phyloP scores from a whole-genome alignment of 371 early-diverging fungal species.

The Saksenaea oblongispora region DNA sequence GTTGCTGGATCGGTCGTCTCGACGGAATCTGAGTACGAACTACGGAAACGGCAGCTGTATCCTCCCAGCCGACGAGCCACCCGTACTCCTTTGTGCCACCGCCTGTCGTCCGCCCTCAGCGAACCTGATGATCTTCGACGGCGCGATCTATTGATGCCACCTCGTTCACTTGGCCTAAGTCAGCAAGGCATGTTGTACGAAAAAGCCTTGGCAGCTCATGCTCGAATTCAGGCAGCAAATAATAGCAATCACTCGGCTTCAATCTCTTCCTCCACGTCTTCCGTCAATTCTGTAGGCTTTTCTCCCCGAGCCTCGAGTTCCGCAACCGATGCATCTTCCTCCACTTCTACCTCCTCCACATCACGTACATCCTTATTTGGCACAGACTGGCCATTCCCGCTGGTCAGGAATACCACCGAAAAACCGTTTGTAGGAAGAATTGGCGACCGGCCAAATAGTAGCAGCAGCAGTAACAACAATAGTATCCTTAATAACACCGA shows the following conservation, averaged over 20 bases:
- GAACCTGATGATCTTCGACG: conserved; percentile 48
- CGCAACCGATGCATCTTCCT: conserved; percentile 20
- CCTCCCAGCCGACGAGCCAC: conserved; percentile 25
- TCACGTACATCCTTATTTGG: conserved; percentile 11
- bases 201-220: conserved; percentile 43
- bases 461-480: neutral
- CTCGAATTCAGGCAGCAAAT: conserved; percentile 40
- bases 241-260: conserved; percentile 7
- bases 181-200: conserved; percentile 40
- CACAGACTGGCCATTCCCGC: conserved; percentile 44
- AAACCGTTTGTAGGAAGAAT: conserved; percentile 21
- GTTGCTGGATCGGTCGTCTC: conserved; percentile 37
- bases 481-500: conserved; percentile 1
- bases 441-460: conserved; percentile 11
- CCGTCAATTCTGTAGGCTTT: conserved; percentile 2
- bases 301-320: conserved; percentile 11
- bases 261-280: conserved; percentile 6
- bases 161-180: conserved; percentile 20
- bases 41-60: conserved; percentile 35
- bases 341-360: conserved; percentile 6
- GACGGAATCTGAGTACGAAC: conserved; percentile 42
- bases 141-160: conserved; percentile 33
- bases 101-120: conserved; percentile 37
- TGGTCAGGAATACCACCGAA: conserved; percentile 12
- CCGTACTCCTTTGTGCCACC: conserved; percentile 25